Base-by-base conservation (phyloP, 768 basidiomycete species). In the Clavaria fumosa region DNA sequence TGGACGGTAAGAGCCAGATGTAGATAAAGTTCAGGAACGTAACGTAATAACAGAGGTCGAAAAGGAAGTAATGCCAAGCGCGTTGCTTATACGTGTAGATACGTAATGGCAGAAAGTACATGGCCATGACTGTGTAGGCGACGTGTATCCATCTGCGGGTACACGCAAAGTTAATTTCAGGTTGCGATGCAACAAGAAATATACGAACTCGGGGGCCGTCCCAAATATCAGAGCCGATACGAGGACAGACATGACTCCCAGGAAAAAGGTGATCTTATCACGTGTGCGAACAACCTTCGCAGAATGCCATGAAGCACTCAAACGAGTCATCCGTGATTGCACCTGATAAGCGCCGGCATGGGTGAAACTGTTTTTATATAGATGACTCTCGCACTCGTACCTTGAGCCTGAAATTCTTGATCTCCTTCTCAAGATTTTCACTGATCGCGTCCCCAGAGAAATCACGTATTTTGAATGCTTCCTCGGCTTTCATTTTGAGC, bases 1-100 rank as follows among this genome's bases (percentile, higher is more conserved):
- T 88, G 4, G 64, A 61, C 0, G 95, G 93, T 44, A 93, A 61
- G 31, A 88, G 47, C 91, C 91, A 99, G 47, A 99, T 66, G 63
- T 76, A 99, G 46, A 95, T 49, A 45, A 96, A 75, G 60, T 84
- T 81, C 57, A 99, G 77, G 49, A 93, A 72, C 43, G 79, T 96
- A 53, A 79, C 81, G 52, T 82, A 93, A 60, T 96, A 95, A 58
- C 91, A 96, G 18, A 90, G 61, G 57, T 85, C 83, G 56, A 86
- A 88, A 28, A 89, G 69, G 63, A 91, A 93, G 58, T 93, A 95
- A 55, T 95, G 90, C 77, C 83, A 97, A 4, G 72, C 69, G 39
- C 86, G 82, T 53, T 81, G 76, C 69, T 95, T 95, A 69, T 96
- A 97, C 17, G 58, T 69, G 58, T 81, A 95, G 4, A 66, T 69